A percentile compares a stretch with the other conserved stretches of the same genome.
These are phyloP conservation scores for Lactarius sp. DNA, from an alignment of 768 basidiomycete species.

Conservation along the genomic window DNA sequence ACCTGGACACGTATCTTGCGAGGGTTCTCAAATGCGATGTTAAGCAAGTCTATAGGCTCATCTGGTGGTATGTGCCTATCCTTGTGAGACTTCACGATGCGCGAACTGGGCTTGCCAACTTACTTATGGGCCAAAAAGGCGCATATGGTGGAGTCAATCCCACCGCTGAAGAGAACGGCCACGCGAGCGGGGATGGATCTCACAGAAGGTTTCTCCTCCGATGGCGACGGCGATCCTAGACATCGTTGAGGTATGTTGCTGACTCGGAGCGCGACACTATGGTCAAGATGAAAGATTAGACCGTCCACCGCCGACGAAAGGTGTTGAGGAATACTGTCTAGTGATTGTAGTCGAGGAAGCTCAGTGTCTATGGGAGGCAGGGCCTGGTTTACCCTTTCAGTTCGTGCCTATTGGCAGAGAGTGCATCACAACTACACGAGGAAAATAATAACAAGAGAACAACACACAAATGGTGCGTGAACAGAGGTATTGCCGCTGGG, in stretches of 20 bases:
- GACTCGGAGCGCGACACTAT: slow-evolving; percentile 65
- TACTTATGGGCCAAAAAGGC: slow-evolving; percentile 77
- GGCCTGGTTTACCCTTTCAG: slow-evolving; percentile 42
- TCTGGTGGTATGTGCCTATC: slow-evolving; percentile 61
- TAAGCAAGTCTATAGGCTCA: slow-evolving; percentile 88
- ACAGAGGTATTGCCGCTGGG: neutral
- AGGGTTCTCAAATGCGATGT: slow-evolving; percentile 96
- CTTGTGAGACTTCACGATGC: neutral
- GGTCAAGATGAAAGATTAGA: slow-evolving; percentile 51
- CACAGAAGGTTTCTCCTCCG: neutral
- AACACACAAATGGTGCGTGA: slow-evolving; percentile 4
- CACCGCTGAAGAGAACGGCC: slow-evolving; percentile 91
- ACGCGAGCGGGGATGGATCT: slow-evolving; percentile 40
- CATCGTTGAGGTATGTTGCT: slow-evolving; percentile 53
- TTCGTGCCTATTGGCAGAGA: slow-evolving; percentile 38
- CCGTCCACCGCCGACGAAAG: slow-evolving; percentile 43
- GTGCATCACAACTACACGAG: neutral
- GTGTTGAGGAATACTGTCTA: slow-evolving; percentile 43
- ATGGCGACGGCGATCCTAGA: slow-evolving; percentile 31
- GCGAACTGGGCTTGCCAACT: slow-evolving; percentile 23
- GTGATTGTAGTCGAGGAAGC: slow-evolving; percentile 33
- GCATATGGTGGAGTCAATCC: slow-evolving; percentile 86
- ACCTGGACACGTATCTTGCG: slow-evolving; percentile 54
- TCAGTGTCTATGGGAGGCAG: slow-evolving; percentile 38
- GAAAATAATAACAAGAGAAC: neutral